Base-by-base conservation (phyloP, 1,284 basidiomycete genomes). In the Malassezia dermatis region DNA sequence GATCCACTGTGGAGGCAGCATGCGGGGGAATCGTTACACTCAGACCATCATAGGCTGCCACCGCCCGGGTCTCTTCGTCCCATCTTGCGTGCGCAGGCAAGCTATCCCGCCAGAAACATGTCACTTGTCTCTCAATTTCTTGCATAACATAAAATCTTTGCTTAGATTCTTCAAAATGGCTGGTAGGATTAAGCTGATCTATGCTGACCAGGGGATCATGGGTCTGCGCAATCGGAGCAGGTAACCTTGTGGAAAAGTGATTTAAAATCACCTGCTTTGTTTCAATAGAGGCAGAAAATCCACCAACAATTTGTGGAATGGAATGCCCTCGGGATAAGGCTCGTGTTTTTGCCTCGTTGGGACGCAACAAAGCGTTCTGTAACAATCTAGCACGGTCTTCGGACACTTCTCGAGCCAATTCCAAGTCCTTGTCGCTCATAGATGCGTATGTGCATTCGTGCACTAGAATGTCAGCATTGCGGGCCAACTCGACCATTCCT, bases 381-480 rank as follows among this genome's bases (percentile, higher is more conserved):
- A 57, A 44, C 12, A 35, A 2, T n/a, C 26, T 3, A 15, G 50
- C 50, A 23, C 34, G 49, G 8, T 41, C 44, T 10, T 40, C 40
- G 3, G 44, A 42, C 12, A 28, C 26, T 5, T 42, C 23, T 13
- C 43, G 46, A 1, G 68, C 69, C 44, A 62, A 62, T 8, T 51
- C 55, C 35, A 59, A 31, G 10, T 66, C 58, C 17, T 65, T 58
- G 12, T 61, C 60, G 2, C 63, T 60, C 32, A 73, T 57, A 1
- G 66, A 65, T 15, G 66, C 67, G 51, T 73, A 72, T 28, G 71
- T 73, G 42, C 65, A 69, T 48, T 73, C 71, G 47, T 73, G 71
- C 1, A 73, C 69, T 15, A 73, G 48, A 4, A 72, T 53, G 45
- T 73, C 69, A 7, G 66, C 61, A 24, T 56, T 56, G 26, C 47